phyloP scores from a whole-genome alignment of 106 monocot species.

The Ottelia alismoides region DNA sequence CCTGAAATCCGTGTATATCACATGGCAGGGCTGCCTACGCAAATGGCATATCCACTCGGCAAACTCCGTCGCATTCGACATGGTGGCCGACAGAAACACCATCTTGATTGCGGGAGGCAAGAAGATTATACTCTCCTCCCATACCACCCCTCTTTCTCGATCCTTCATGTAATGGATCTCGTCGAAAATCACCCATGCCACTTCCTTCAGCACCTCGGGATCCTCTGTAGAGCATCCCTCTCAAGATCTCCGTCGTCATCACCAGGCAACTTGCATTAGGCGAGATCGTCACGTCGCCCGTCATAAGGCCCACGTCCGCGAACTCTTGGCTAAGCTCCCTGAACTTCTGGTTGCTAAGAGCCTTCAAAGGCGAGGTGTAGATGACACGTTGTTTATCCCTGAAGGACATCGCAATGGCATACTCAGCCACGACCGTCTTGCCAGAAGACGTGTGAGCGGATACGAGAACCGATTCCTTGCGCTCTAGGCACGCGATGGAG shows the following conservation, averaged over 20 bases:
- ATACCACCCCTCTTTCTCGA: conserved; percentile 92
- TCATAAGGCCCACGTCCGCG: conserved; percentile 62
- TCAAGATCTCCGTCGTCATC: conserved; percentile 95
- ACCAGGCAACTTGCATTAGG: conserved; percentile 96
- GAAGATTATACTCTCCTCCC: conserved; percentile 98
- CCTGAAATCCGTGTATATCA: conserved; percentile 95
- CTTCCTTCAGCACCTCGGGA: conserved; percentile 89
- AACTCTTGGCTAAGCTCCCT: conserved; percentile 90
- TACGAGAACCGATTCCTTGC: conserved; percentile 84
- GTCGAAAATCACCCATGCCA: conserved; percentile 98
- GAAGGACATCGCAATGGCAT: conserved; percentile 95
- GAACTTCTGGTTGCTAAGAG: conserved; percentile 95
- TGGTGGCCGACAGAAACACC: conserved; percentile 95
- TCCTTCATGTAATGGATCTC: conserved; percentile 99
- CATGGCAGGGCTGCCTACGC: conserved; percentile 96
- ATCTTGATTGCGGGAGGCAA: conserved; percentile 92
- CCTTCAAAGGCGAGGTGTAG: conserved; percentile 95
- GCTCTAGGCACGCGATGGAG: conserved; percentile 85
- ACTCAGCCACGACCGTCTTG: conserved; percentile 92
- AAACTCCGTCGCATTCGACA: conserved; percentile 98
- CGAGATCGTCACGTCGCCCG: conserved; percentile 76
- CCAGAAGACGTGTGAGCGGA: conserved; percentile 98
- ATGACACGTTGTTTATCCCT: conserved; percentile 89
- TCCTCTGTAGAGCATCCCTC: conserved; percentile 96
- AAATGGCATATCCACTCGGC: conserved; percentile 97